Conservation (phyloP, 345 rosid genomes). For the Aquilaria malaccensis region DNA sequence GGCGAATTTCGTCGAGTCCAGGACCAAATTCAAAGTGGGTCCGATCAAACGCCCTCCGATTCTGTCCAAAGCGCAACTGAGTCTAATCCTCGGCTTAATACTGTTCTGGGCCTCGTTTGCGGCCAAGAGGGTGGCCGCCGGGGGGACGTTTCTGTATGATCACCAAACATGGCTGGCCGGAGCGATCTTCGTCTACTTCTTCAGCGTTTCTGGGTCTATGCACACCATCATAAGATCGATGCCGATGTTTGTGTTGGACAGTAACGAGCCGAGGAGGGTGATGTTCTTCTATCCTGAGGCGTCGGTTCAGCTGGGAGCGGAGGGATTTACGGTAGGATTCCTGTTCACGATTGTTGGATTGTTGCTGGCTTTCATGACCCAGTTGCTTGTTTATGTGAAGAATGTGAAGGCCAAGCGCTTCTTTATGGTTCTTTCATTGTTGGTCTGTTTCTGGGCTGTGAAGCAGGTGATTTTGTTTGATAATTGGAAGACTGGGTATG, state of each 20-base stretch:
- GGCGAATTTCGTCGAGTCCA: constrained; percentile 54
- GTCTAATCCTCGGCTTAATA: constrained; percentile 15
- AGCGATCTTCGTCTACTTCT: constrained; percentile 61
- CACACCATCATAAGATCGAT: constrained; percentile 51
- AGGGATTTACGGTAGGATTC: constrained; percentile 68
- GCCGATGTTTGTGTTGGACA: constrained; percentile 59
- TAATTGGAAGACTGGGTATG: constrained; percentile 87
- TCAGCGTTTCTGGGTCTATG: constrained; percentile 79
- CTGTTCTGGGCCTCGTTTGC: constrained; percentile 38
- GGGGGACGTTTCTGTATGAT: constrained; percentile 54
- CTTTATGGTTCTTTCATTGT: constrained; percentile 36
- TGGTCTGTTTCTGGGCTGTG: constrained; percentile 65
- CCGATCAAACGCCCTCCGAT: constrained; percentile 63
- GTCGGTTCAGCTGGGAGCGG: constrained; percentile 70
- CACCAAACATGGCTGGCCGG: constrained; percentile 50
- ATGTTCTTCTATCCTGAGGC: constrained; percentile 66
- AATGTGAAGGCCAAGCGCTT: constrained; percentile 38
- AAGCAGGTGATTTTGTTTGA: constrained; percentile 54
- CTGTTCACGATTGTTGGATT: constrained; percentile 72
- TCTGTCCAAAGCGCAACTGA: constrained; percentile 42
- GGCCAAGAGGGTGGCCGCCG: constrained; percentile 36
- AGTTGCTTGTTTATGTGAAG: constrained; percentile 50
- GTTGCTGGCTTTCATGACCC: constrained; percentile 49
- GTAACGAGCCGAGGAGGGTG: constrained; percentile 38
- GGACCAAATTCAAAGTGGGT: constrained; percentile 50